Evolutionary conservation across 805 yeast species (phyloP).

Genomic region (Brettanomyces naardenensis): DNA sequence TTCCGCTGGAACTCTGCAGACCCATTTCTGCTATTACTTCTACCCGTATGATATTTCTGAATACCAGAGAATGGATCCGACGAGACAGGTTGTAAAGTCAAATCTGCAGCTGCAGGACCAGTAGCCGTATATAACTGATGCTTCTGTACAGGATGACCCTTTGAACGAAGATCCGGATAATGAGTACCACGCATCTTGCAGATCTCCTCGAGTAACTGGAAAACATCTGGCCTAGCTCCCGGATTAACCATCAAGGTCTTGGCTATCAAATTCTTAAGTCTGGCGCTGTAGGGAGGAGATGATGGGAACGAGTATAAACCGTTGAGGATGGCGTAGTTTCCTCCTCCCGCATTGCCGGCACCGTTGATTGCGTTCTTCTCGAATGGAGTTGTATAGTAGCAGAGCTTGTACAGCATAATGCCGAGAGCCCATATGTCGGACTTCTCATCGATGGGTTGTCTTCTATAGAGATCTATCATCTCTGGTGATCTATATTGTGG

Average conservation of each 20-base stretch:
- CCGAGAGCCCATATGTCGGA: slow-evolving; percentile 86
- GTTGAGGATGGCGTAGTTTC: slow-evolving; percentile 56
- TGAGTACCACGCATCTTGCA: slow-evolving; percentile 49
- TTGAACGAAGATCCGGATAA: slow-evolving; percentile 19
- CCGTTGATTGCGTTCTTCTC: slow-evolving; percentile 39
- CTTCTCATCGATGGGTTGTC: slow-evolving; percentile 71
- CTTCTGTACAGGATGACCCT: background rate
- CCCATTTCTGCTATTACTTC: background rate
- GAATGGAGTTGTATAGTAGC: slow-evolving; percentile 80
- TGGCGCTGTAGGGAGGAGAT: slow-evolving; percentile 49
- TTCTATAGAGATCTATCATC: slow-evolving; percentile 65
- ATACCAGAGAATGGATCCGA: slow-evolving; percentile 36
- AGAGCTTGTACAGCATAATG: slow-evolving; percentile 64
- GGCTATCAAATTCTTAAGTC: slow-evolving; percentile 56
- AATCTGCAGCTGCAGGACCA: background rate
- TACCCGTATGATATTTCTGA: slow-evolving; percentile 15
- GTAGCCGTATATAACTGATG: background rate
- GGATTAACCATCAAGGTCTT: slow-evolving; percentile 61
- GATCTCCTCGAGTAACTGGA: slow-evolving; percentile 62
- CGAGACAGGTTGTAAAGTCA: background rate
- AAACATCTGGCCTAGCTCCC: slow-evolving; percentile 62
- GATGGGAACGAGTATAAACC: slow-evolving; percentile 47
- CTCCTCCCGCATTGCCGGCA: slow-evolving; percentile 27
- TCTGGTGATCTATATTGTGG: slow-evolving; percentile 84
- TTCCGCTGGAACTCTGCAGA: background rate